A percentile compares a stretch with the other conserved stretches of the same genome.
phyloP scores from a whole-genome alignment of 768 basidiomycete genomes.

The Cantharellus anzutake region DNA sequence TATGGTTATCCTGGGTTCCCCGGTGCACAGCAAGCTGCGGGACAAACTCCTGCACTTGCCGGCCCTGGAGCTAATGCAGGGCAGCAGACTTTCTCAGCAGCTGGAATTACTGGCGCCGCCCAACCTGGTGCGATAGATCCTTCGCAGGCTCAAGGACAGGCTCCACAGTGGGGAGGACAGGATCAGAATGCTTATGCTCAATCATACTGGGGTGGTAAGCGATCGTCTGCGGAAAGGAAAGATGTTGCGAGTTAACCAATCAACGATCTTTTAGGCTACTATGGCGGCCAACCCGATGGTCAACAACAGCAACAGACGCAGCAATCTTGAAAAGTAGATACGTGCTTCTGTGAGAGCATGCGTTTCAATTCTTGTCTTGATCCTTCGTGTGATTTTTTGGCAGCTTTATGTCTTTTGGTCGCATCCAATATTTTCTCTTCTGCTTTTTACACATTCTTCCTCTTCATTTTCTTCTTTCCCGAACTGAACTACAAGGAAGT shows the following conservation, averaged over 20 bases:
- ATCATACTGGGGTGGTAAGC: conserved; percentile 1
- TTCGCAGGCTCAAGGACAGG: background rate
- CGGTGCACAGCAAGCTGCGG: conserved; percentile 12
- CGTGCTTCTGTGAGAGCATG: background rate
- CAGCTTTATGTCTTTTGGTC: too few relatives aligned
- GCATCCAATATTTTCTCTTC: too few relatives aligned
- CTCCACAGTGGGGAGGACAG: background rate
- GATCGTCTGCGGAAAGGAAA: background rate
- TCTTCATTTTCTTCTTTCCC: too few relatives aligned
- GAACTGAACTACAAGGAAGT: too few relatives aligned
- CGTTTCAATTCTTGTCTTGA: too few relatives aligned
- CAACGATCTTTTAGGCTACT: background rate
- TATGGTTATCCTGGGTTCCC: conserved; percentile 38
- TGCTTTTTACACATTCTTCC: too few relatives aligned
- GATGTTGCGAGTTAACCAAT: background rate
- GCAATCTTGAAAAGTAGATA: background rate
- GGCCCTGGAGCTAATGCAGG: conserved; percentile 38
- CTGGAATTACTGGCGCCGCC: background rate
- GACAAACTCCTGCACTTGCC: conserved; percentile 37
- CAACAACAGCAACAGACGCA: background rate
- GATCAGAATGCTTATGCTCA: background rate
- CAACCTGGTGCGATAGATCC: background rate
- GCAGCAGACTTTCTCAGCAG: background rate
- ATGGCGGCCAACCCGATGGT: background rate
- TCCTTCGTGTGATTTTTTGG: too few relatives aligned